These are phyloP conservation scores for Cylindrotheca closterium DNA, from an alignment of 108 stramenopile species.

Conservation along the genomic window DNA sequence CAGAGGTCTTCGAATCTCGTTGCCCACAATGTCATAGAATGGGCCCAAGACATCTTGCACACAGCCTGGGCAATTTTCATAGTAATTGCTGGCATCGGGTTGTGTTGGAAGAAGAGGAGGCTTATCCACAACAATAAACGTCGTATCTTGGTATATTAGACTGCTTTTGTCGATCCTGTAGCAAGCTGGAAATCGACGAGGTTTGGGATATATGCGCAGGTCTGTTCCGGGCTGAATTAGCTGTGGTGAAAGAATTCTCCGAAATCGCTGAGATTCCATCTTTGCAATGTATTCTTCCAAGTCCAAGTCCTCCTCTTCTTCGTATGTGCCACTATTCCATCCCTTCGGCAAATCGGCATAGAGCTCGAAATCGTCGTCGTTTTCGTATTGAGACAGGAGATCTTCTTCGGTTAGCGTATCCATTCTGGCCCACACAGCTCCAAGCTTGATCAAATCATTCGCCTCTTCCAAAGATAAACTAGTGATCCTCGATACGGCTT, in stretches of 20 bases:
- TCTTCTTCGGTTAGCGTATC: conserved; percentile 75
- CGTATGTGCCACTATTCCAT: conserved; percentile 50
- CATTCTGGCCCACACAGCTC: conserved; percentile 87
- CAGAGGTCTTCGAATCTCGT: conserved; percentile 59
- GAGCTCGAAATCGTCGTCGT: conserved; percentile 14
- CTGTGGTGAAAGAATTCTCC: conserved; percentile 66
- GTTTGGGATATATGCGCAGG: conserved; percentile 77
- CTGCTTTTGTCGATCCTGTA: conserved; percentile 47
- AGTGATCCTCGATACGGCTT: conserved; percentile 60
- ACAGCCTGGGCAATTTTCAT: conserved; percentile 84
- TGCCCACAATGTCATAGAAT: conserved; percentile 67
- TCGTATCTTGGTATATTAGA: conserved; percentile 84
- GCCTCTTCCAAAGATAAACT: conserved; percentile 65
- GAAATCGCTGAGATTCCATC: conserved; percentile 65
- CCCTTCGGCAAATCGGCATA: conserved; percentile 58
- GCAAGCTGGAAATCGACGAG: conserved; percentile 79
- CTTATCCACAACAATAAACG: conserved; percentile 89
- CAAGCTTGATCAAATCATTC: conserved; percentile 70
- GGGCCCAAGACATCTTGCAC: conserved; percentile 72
- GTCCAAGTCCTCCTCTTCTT: conserved; percentile 33
- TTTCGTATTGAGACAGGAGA: conserved; percentile 62
- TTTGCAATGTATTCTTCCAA: conserved; percentile 69
- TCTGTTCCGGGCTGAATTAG: conserved; percentile 76
- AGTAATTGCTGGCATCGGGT: conserved; percentile 86
- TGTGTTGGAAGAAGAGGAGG: conserved; percentile 89